A percentile compares a stretch with the other conserved stretches of the same genome.
Conservation (phyloP, 1,284 basidiomycete genomes). For the Marasmius sp. region DNA sequence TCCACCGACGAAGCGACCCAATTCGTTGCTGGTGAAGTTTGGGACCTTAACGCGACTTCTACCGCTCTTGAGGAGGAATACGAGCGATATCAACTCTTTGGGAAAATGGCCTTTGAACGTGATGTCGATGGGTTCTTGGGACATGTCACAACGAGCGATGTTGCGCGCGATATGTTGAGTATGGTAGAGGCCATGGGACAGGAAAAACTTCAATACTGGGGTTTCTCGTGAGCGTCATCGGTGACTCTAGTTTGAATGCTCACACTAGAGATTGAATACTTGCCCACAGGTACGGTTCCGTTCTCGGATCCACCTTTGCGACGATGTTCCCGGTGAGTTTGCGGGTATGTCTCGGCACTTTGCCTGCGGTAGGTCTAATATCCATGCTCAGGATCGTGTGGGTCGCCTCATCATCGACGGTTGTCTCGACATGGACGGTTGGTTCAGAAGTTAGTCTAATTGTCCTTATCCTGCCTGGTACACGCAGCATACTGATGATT, state of each 20-base stretch:
- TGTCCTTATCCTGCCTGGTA: no score
- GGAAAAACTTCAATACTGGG: conserved; percentile 52
- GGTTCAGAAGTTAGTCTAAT: conserved; percentile 24
- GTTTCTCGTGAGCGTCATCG: conserved; percentile 40
- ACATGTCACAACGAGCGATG: conserved; percentile 43
- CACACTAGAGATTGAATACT: no score
- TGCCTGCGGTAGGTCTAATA: background rate
- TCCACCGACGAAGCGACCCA: conserved; percentile 29
- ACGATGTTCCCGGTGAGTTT: conserved; percentile 46
- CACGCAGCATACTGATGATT: background rate
- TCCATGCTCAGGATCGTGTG: conserved; percentile 32
- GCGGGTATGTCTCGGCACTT: no score
- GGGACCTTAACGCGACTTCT: conserved; percentile 20
- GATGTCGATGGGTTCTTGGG: conserved; percentile 28
- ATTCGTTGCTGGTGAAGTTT: conserved; percentile 20
- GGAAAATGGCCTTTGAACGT: conserved; percentile 29
- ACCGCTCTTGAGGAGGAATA: conserved; percentile 21
- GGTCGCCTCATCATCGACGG: conserved; percentile 38
- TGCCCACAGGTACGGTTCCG: conserved; percentile 42
- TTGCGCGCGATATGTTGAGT: conserved; percentile 50
- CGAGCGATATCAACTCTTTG: conserved; percentile 28
- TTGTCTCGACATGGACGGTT: conserved; percentile 30
- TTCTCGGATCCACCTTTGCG: conserved; percentile 46
- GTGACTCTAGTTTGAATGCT: background rate
- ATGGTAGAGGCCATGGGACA: conserved; percentile 43